Evolutionary conservation across 805 yeast species (phyloP).

Genomic region (Clavispora fructus): DNA sequence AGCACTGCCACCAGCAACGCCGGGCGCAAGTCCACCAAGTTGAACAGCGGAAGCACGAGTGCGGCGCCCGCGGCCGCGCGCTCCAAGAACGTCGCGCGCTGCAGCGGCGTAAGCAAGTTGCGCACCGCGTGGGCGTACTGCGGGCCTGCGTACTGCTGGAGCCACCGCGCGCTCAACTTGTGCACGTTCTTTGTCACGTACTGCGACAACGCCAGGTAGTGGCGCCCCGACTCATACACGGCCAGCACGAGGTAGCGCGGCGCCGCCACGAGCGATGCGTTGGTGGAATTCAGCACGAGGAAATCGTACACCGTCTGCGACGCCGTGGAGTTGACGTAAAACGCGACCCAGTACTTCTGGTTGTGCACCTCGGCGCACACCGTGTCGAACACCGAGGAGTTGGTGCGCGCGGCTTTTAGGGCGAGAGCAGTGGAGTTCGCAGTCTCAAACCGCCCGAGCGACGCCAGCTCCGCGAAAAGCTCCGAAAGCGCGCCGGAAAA

Average conservation of each 20-base stretch:
- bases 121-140: constrained; percentile 16
- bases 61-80: constrained; percentile 11
- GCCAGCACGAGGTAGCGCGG: constrained; percentile 16
- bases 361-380: constrained; percentile 19
- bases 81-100: constrained; percentile 8
- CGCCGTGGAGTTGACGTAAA: constrained; percentile 21
- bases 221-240: constrained; percentile 25
- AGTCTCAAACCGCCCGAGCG: constrained; percentile 17
- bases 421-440: constrained; percentile 11
- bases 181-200: constrained; percentile 28
- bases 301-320: constrained; percentile 19
- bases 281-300: constrained; percentile 6
- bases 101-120: constrained; percentile 9
- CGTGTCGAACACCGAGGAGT: constrained; percentile 16
- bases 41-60: constrained; percentile 19
- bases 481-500: constrained; percentile 16
- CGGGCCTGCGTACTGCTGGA: constrained; percentile 15
- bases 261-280: constrained; percentile 13
- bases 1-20: constrained; percentile 17
- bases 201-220: constrained; percentile 26
- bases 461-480: constrained; percentile 11
- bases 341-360: constrained; percentile 27
- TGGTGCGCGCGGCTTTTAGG: constrained; percentile 12
- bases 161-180: constrained; percentile 17
- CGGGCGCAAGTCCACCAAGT: constrained; percentile 18